phyloP scores from a whole-genome alignment of 148 eudicot genomes.

The Selenicereus undatus region DNA sequence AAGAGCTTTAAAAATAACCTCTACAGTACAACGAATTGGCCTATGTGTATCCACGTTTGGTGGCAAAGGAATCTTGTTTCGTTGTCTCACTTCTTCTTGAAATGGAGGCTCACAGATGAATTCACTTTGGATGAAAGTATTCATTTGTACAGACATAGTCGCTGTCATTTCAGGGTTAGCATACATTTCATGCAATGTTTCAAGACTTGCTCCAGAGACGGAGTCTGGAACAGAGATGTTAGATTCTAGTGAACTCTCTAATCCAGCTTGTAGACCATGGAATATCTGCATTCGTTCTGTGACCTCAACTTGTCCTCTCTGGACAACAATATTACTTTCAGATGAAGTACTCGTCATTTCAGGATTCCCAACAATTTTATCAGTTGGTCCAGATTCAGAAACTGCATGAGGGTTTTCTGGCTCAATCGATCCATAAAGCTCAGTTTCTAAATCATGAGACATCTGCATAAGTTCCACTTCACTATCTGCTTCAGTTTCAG shows the following conservation, averaged over 20 bases:
- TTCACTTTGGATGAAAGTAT: not conserved
- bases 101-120: not conserved
- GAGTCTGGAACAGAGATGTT: not conserved
- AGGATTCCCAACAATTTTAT: not conserved
- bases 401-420: not conserved
- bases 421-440: constrained; percentile 5
- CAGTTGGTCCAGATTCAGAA: constrained; percentile 13
- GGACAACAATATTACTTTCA: constrained; percentile 3
- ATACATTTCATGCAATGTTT: not conserved
- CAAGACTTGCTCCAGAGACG: not conserved
- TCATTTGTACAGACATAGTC: not conserved
- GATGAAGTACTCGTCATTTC: constrained; percentile 3
- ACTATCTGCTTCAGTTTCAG: not conserved
- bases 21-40: constrained; percentile 7
- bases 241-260: not conserved
- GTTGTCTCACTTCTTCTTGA: not conserved
- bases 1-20: constrained; percentile 10
- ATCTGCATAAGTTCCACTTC: not conserved
- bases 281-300: not conserved
- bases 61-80: constrained; percentile 3
- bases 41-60: constrained; percentile 9
- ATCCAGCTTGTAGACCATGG: not conserved
- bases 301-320: not conserved
- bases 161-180: not conserved
- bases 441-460: constrained; percentile 11